phyloP scores from a whole-genome alignment of 2,329 filamentous ascomycete genomes.

The Diaporthe capsici region DNA sequence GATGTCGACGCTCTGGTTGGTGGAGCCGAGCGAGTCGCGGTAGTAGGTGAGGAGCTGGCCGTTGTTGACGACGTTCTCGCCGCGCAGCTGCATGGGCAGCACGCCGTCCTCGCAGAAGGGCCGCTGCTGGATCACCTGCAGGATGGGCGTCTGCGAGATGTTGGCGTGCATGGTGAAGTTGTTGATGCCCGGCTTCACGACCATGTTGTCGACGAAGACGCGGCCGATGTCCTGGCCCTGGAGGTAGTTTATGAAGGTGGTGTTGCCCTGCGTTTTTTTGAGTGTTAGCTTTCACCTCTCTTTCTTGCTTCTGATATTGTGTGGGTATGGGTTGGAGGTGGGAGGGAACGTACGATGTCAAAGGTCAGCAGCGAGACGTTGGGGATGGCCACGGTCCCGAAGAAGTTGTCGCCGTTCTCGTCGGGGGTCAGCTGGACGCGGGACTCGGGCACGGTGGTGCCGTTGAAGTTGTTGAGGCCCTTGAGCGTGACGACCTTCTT shows the following conservation, averaged over 20 bases:
- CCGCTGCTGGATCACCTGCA: constrained; percentile 57
- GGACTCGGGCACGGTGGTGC: constrained; percentile 66
- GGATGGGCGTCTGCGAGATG: constrained; percentile 64
- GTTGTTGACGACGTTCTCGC: constrained; percentile 64
- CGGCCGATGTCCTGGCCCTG: constrained; percentile 66
- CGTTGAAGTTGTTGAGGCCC: constrained; percentile 69
- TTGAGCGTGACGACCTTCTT: constrained; percentile 67
- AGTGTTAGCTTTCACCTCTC: constrained; percentile 16
- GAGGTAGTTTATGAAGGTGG: constrained; percentile 72
- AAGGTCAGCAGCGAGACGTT: constrained; percentile 76
- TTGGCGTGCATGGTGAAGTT: constrained; percentile 66
- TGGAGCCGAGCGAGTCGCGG: constrained; percentile 65
- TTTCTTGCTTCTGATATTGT: background rate
- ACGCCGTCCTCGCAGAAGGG: constrained; percentile 68
- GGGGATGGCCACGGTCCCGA: constrained; percentile 70
- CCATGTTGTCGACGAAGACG: constrained; percentile 70
- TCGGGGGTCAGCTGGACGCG: constrained; percentile 58
- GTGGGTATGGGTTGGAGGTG: background rate
- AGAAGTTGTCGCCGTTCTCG: constrained; percentile 70
- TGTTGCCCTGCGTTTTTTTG: constrained; percentile 65
- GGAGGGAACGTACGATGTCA: constrained; percentile 66
- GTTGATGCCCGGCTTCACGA: constrained; percentile 72
- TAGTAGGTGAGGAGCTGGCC: constrained; percentile 70
- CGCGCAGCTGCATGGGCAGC: constrained; percentile 68
- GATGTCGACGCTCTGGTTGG: constrained; percentile 66